Evolutionary conservation across 768 basidiomycete species (phyloP), one percentile per base, ranked within the genome.

Genomic region (Leccinum rimulosum): DNA sequence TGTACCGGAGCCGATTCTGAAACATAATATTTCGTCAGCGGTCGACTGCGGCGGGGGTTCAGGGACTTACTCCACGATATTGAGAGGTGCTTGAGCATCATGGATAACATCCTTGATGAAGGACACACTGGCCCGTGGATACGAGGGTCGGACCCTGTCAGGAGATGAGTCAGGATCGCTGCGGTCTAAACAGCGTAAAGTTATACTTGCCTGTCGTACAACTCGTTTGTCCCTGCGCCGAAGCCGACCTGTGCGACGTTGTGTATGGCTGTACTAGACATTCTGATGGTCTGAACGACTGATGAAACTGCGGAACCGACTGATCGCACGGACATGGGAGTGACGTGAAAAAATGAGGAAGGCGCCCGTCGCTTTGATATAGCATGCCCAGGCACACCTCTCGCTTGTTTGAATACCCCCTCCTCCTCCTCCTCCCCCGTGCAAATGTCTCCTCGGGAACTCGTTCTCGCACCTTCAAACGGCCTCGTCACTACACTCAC

Each of bases 1-100:
- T 2, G 93, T 95, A 27, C 94, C 94, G 6, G 88, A 76, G 11
- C 93, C 94, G 33, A 92, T 81, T 68, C 91, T 93, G 63, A 56
- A 50, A 61, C 52, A 56, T 11, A n/a, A 40, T 10, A 5, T 2
- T 22, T 35, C 19, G 40, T 55, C 14, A 49, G 9, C n/a, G 14
- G 14, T 33, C 14, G 54, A 48, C 43, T 27, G 49, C 27, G 57
- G 48, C n/a, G 53, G 40, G 52, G 40, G 31, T 6, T 72, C 1
- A 28, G 14, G 14, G 1, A 10, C 85, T 63, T 65, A 91, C 91
- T 92, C 91, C 60, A 86, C 84, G 31, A 92, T 74, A 59, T 88
- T 87, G 22, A 89, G 67, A 1, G 80, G 78, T 0, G 70, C 64
- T 28, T 76, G 33, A 17, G 67, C 61, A 12, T 73, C 68, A 14